Conservation (phyloP, 176 grass and related monocot genomes). For the Oryza brachyantha region DNA sequence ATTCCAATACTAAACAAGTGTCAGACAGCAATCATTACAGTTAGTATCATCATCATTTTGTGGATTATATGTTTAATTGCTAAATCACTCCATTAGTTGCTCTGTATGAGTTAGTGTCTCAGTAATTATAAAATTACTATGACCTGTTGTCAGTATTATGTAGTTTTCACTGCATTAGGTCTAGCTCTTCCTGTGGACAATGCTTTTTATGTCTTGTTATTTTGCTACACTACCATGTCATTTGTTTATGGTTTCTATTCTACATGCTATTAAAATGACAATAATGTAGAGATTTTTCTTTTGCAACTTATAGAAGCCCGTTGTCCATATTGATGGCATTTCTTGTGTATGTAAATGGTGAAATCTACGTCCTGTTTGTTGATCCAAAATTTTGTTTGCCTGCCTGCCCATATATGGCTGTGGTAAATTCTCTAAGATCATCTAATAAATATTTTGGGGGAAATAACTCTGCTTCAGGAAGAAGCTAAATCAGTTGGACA, state of each 20-base stretch:
- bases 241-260: background rate
- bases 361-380: background rate
- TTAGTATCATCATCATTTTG: slow-evolving; percentile 23
- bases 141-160: background rate
- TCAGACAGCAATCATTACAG: slow-evolving; percentile 42
- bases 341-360: background rate
- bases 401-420: background rate
- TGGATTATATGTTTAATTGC: background rate
- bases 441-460: background rate
- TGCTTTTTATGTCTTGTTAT: slow-evolving; percentile 10
- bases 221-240: background rate
- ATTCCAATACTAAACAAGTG: slow-evolving; percentile 28
- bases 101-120: background rate
- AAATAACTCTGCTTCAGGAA: slow-evolving; percentile 61
- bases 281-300: background rate
- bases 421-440: background rate
- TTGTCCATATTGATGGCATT: background rate
- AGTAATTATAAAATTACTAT: background rate
- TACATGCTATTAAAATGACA: background rate
- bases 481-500: slow-evolving; percentile 88
- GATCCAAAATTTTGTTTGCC: background rate
- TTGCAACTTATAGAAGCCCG: background rate
- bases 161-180: background rate
- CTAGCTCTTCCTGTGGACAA: background rate
- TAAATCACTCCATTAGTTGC: background rate